A percentile compares a stretch with the other conserved stretches of the same genome.
These are phyloP conservation scores for Pythium pyrilobum DNA, from an alignment of 352 stramenopile genomes.

Conservation along the genomic window DNA sequence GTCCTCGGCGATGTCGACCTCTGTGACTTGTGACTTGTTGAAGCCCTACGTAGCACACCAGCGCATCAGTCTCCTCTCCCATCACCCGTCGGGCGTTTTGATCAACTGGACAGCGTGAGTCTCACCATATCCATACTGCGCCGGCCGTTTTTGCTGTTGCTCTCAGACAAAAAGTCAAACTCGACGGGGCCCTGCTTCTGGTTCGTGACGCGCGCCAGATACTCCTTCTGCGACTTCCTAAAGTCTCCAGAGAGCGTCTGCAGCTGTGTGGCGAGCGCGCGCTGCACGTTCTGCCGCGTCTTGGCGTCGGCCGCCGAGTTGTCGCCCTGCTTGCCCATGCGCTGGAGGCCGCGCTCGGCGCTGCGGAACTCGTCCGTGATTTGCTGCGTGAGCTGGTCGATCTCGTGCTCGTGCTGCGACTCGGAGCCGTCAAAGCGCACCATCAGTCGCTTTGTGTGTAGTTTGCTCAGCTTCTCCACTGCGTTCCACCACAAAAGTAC, in stretches of 20 bases:
- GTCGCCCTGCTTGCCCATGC: conserved; percentile 69
- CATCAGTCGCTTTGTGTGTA: conserved; percentile 84
- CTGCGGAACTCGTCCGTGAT: conserved; percentile 83
- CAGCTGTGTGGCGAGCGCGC: conserved; percentile 93
- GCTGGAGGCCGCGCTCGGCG: conserved; percentile 66
- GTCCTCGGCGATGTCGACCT: conserved; percentile 95
- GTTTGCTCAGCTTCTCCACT: conserved; percentile 83
- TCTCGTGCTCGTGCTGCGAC: conserved; percentile 82
- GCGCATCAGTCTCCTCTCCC: background rate
- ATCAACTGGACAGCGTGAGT: no score
- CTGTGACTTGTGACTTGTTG: conserved; percentile 92
- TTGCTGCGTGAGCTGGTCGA: conserved; percentile 70
- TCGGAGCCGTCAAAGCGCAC: conserved; percentile 84
- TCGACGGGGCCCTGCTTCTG: conserved; percentile 95
- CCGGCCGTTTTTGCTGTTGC: conserved; percentile 53
- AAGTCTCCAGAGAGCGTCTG: conserved; percentile 96
- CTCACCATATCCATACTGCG: conserved; percentile 49
- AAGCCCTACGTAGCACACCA: conserved; percentile 64
- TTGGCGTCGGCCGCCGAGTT: conserved; percentile 78
- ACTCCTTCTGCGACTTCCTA: conserved; percentile 97
- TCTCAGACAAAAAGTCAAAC: conserved; percentile 87
- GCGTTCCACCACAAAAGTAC: background rate
- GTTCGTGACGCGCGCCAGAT: conserved; percentile 93
- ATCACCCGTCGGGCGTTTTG: background rate
- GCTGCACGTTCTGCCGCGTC: conserved; percentile 81